phyloP scores from a whole-genome alignment of 2,329 filamentous ascomycete genomes.

The Fusarium sp. region DNA sequence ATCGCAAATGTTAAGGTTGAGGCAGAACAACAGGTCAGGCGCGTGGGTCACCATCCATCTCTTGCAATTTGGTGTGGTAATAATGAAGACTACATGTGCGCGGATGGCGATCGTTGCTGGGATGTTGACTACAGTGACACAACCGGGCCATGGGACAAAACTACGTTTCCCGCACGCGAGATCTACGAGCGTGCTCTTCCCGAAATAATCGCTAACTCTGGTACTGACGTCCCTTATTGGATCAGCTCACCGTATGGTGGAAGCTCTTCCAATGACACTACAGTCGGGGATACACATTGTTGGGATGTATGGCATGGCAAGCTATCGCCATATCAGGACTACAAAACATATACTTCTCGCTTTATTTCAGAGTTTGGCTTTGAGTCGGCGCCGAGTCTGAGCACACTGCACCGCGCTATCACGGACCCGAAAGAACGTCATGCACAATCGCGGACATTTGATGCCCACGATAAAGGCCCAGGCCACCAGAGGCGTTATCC shows the following conservation, averaged over 20 bases:
- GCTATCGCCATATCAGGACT: conserved; percentile 8
- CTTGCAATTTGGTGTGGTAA: conserved; percentile 12
- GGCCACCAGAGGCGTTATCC: conserved; percentile 12
- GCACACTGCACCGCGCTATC: not conserved
- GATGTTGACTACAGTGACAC: conserved; percentile 15
- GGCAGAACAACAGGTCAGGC: conserved; percentile 4
- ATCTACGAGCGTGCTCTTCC: conserved; percentile 4
- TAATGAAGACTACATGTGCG: conserved; percentile 20
- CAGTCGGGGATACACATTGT: not conserved
- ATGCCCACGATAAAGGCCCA: conserved; percentile 5
- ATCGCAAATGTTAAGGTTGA: not conserved
- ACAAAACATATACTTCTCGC: conserved; percentile 5
- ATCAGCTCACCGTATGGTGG: conserved; percentile 6
- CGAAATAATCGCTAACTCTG: not conserved
- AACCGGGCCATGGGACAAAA: conserved; percentile 8
- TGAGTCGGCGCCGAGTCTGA: not conserved
- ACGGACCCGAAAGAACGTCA: not conserved
- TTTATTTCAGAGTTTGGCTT: conserved; percentile 1
- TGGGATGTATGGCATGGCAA: conserved; percentile 22
- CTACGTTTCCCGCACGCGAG: conserved; percentile 4
- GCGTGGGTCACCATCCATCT: conserved; percentile 4
- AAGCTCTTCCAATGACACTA: not conserved
- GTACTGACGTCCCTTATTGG: conserved; percentile 3
- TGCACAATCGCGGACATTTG: conserved; percentile 1
- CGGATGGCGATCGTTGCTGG: conserved; percentile 9